Evolutionary conservation across 164 flowering plant species (phyloP), one percentile per base, ranked within the genome.

Genomic region (Annona squamosa): DNA sequence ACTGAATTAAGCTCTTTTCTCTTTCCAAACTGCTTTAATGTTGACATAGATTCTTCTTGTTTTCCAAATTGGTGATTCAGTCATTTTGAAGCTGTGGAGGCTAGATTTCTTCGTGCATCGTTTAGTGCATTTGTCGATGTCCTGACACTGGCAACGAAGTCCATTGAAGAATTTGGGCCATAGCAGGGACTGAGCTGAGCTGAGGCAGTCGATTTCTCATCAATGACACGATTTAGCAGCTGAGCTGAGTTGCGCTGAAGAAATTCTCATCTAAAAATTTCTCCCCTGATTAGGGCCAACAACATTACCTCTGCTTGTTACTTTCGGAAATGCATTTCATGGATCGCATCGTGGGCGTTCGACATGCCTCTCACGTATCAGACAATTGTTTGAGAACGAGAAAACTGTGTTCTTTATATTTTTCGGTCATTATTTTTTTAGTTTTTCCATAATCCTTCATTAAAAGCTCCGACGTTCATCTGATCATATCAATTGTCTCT

Each of bases 61-160:
- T 26, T 26, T 26, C 37, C 37, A 26, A 26, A 26, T 26, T 26
- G 37, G 37, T 61, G 76, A 26, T 72, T 65, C 85, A 92, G 99
- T 78, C 90, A 85, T 78, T 92, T 94, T 83, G 96, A 92, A 79
- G 99, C 97, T 16, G 83, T 87, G 43, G 98, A 94, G 80, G 93
- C 98, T 10, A 90, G 99, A 79, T 91, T 94, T 81, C 94, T 95
- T 43, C 94, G 93, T 43, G 93, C 95, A 78, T 92, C 99, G 69
- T 91, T 82, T 76, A 92, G 94, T 73, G 90, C 97, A 63, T 92
- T 94, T 78, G 84, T 88, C 6, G 98, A 94, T 56, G 85, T 91
- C 56, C 89, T 95, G 66, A 85, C 88, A 17, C 93, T 95, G 5
- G 94, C 98, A 19, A 87, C 98, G 4, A 86, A 82, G 79, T 87